Conservation (phyloP, 2,329 filamentous ascomycete species). For the Basipetospora chlamydospora region DNA sequence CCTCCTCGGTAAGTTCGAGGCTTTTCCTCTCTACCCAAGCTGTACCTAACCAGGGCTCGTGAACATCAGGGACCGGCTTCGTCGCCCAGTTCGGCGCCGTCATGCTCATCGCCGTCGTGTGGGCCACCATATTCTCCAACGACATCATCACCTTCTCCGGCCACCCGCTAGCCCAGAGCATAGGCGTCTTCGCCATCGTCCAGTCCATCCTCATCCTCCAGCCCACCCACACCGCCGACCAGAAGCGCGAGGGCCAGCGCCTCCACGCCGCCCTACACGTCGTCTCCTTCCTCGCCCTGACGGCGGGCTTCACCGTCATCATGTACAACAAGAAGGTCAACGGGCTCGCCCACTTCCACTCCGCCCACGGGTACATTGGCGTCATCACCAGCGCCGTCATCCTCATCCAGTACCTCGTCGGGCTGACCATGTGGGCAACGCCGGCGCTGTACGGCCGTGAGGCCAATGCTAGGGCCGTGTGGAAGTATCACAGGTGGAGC, state of each 20-base stretch:
- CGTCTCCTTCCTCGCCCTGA: slow-evolving; percentile 44
- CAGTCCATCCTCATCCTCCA: slow-evolving; percentile 78
- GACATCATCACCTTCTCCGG: slow-evolving; percentile 69
- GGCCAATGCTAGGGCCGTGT: slow-evolving; percentile 65
- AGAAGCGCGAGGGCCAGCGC: slow-evolving; percentile 50
- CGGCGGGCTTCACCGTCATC: slow-evolving; percentile 55
- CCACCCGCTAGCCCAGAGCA: slow-evolving; percentile 59
- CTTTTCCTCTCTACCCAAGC: background rate
- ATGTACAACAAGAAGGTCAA: slow-evolving; percentile 70
- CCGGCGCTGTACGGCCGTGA: slow-evolving; percentile 65
- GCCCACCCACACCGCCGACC: slow-evolving; percentile 61
- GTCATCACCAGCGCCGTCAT: slow-evolving; percentile 58
- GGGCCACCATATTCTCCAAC: slow-evolving; percentile 59
- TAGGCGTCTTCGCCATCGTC: slow-evolving; percentile 59
- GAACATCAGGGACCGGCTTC: slow-evolving; percentile 62
- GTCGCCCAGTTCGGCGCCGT: slow-evolving; percentile 67
- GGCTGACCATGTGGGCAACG: slow-evolving; percentile 68
- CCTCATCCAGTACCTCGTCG: slow-evolving; percentile 59
- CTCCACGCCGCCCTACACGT: slow-evolving; percentile 59
- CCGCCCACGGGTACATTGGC: slow-evolving; percentile 71
- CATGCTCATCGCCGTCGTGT: slow-evolving; percentile 62
- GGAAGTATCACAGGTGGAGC: slow-evolving; percentile 73
- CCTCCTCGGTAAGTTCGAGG: slow-evolving; percentile 45
- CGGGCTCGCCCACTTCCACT: slow-evolving; percentile 59
- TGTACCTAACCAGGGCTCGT: slow-evolving; percentile 6